phyloP scores from a whole-genome alignment of 495 filamentous ascomycete genomes.

The Aspergillus coremiiformis region DNA sequence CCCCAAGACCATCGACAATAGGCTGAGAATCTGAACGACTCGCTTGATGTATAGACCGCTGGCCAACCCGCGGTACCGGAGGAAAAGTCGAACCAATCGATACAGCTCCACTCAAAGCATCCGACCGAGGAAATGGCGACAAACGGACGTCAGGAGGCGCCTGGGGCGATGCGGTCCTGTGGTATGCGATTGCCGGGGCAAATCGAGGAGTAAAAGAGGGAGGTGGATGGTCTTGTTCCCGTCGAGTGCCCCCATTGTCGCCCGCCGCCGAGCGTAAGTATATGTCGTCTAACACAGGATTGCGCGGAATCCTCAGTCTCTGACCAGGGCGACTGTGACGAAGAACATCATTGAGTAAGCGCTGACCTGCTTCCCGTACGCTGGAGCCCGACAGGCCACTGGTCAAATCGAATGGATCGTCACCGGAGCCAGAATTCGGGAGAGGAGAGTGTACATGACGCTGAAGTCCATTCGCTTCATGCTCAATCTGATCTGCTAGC shows the following conservation, averaged over 20 bases:
- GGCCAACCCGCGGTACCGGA: slow-evolving; percentile 18
- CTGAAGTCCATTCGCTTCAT: slow-evolving; percentile 23
- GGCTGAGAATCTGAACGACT: slow-evolving; percentile 18
- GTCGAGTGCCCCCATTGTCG: slow-evolving; percentile 11
- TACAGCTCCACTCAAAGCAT: slow-evolving; percentile 14
- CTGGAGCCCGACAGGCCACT: slow-evolving; percentile 20
- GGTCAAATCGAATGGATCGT: slow-evolving; percentile 30
- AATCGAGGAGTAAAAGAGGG: slow-evolving; percentile 38
- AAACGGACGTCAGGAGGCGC: slow-evolving; percentile 19
- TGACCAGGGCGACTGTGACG: slow-evolving; percentile 26
- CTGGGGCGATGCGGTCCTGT: slow-evolving; percentile 20
- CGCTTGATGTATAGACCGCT: slow-evolving; percentile 21
- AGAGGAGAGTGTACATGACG: slow-evolving; percentile 26
- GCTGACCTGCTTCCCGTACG: slow-evolving; percentile 29
- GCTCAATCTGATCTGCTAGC: slow-evolving; percentile 40
- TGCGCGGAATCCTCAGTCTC: slow-evolving; percentile 30
- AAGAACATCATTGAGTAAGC: slow-evolving; percentile 24
- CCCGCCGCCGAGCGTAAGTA: slow-evolving; percentile 19
- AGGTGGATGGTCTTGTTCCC: slow-evolving; percentile 11
- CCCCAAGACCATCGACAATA: slow-evolving; percentile 65
- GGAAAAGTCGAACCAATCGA: slow-evolving; percentile 12
- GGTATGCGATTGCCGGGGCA: slow-evolving; percentile 36
- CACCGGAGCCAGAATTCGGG: slow-evolving; percentile 20
- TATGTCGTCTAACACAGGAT: slow-evolving; percentile 18
- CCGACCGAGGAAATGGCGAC: slow-evolving; percentile 22